phyloP scores from a whole-genome alignment of 1,284 basidiomycete genomes.

The Trametes versicolor region DNA sequence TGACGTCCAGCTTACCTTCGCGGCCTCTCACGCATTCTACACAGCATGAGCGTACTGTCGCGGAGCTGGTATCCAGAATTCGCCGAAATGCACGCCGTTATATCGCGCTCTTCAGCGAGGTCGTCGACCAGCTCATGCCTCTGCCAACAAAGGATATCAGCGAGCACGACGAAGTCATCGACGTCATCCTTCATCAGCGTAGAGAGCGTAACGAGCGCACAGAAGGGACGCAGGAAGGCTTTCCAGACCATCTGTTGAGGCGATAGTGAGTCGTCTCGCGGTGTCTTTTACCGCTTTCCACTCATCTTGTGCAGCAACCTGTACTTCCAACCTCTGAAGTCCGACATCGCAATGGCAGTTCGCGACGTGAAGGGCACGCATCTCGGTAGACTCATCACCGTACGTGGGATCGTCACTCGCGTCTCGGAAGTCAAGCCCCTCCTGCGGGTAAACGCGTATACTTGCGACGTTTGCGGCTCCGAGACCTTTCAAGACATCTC shows the following conservation, averaged over 20 bases:
- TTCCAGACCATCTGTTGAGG: constrained; percentile 91
- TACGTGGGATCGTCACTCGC: constrained; percentile 97
- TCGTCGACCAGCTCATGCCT: constrained; percentile 91
- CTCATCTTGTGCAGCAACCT: constrained; percentile 66
- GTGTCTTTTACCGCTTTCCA: constrained; percentile 10
- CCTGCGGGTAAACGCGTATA: constrained; percentile 97
- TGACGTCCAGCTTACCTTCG: background rate
- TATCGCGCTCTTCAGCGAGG: constrained; percentile 89
- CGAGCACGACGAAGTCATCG: constrained; percentile 91
- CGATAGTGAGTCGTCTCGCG: constrained; percentile 83
- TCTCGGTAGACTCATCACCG: constrained; percentile 93
- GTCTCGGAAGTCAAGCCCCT: constrained; percentile 99
- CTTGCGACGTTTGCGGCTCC: constrained; percentile 97
- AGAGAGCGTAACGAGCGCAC: constrained; percentile 86
- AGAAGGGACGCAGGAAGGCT: constrained; percentile 75
- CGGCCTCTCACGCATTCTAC: constrained; percentile 1
- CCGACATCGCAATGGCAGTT: constrained; percentile 85
- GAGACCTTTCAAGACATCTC: constrained; percentile 99
- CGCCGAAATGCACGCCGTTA: constrained; percentile 91
- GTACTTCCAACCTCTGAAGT: constrained; percentile 89
- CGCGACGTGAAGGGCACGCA: constrained; percentile 89
- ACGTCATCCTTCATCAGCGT: constrained; percentile 94
- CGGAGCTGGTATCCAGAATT: constrained; percentile 80
- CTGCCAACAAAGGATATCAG: constrained; percentile 89
- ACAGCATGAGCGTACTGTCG: constrained; percentile 73